Percentiles rank a stretch among this genome's conserved stretches.
phyloP scores from a whole-genome alignment of 129 eudicot genomes.

The Centrapalus pauciflorus region DNA sequence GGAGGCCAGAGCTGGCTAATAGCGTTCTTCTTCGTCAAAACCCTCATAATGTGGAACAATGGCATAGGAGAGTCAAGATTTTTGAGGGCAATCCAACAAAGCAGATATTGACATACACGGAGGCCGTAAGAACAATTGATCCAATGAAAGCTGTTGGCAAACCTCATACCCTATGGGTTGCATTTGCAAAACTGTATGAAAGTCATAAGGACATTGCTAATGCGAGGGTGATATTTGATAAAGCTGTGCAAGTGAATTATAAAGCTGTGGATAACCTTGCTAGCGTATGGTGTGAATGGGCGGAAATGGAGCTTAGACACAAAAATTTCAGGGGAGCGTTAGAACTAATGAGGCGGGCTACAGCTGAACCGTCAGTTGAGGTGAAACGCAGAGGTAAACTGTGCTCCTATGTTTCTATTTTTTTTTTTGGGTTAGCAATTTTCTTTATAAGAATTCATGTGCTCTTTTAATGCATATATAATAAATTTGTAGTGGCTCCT shows the following conservation, averaged over 20 bases:
- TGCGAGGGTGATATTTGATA: constrained; percentile 87
- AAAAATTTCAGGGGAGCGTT: constrained; percentile 69
- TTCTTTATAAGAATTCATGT: neutral
- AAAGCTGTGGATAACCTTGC: constrained; percentile 89
- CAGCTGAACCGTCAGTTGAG: constrained; percentile 90
- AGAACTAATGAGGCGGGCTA: constrained; percentile 87
- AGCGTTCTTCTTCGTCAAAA: constrained; percentile 90
- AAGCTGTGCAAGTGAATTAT: constrained; percentile 91
- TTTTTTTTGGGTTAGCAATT: neutral
- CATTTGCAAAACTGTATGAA: constrained; percentile 87
- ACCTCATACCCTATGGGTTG: constrained; percentile 96
- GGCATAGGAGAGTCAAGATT: constrained; percentile 90
- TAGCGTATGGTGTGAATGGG: constrained; percentile 98
- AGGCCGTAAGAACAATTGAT: constrained; percentile 90
- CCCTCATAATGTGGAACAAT: constrained; percentile 94
- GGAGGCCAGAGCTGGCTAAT: constrained; percentile 88
- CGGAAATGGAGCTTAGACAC: constrained; percentile 86
- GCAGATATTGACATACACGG: constrained; percentile 78
- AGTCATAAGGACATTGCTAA: constrained; percentile 65
- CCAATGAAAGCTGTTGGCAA: constrained; percentile 98
- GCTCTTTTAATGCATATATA: neutral
- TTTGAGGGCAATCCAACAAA: constrained; percentile 83
- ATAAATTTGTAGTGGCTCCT: neutral
- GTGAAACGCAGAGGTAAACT: constrained; percentile 87
- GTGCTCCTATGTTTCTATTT: neutral